Conservation (phyloP, 306 rosid genomes). For the Fragaria vesca region DNA sequence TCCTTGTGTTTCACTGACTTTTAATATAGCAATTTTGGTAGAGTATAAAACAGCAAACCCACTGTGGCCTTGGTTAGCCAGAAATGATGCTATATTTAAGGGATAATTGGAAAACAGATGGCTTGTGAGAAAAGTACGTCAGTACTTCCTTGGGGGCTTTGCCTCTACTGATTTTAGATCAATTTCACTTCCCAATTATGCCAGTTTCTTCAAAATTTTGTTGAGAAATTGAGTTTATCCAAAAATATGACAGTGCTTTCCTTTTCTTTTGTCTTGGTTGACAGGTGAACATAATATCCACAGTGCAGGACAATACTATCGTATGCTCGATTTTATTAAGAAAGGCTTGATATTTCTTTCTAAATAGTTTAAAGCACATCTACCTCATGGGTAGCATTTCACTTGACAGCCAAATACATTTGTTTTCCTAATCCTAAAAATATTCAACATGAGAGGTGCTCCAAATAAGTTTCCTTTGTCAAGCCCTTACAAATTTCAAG, state of each 20-base stretch:
- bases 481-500: not conserved
- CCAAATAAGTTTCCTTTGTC: not conserved
- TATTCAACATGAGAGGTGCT: not conserved
- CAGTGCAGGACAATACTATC: not conserved
- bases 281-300: not conserved
- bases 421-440: not conserved
- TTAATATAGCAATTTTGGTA: not conserved
- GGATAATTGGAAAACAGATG: not conserved
- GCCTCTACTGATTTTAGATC: not conserved
- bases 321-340: not conserved
- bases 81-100: not conserved
- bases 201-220: not conserved
- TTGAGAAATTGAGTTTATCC: not conserved
- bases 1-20: not conserved
- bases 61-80: not conserved
- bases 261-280: not conserved
- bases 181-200: not conserved
- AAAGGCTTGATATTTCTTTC: not conserved
- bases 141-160: not conserved
- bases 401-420: not conserved
- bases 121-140: not conserved
- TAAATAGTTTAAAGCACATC: not conserved
- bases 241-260: not conserved
- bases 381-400: not conserved
- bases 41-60: not conserved